phyloP scores from a whole-genome alignment of 257 asterid genomes.

The Nyctanthes arbortristis region DNA sequence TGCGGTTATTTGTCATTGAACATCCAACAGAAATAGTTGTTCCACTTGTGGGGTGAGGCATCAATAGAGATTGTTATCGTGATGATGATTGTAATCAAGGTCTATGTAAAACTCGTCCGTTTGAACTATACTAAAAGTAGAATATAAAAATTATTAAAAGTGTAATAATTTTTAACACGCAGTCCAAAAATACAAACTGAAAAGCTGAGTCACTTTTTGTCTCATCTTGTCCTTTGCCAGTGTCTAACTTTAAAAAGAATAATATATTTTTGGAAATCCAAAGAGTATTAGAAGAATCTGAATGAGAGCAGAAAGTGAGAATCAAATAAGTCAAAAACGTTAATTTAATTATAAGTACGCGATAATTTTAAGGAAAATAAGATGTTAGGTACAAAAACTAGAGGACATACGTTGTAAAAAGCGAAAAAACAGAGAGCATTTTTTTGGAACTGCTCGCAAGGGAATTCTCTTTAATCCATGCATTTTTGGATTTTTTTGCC shows the following conservation, averaged over 20 bases:
- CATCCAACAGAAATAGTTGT: no score
- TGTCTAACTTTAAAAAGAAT: conserved; percentile 33
- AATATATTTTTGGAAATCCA: conserved; percentile 33
- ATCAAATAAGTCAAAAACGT: conserved; percentile 37
- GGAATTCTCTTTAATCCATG: conserved; percentile 51
- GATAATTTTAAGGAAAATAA: conserved; percentile 51
- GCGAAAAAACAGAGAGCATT: conserved; percentile 26
- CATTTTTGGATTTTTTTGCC: conserved; percentile 18
- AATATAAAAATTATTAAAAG: no score
- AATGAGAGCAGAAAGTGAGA: conserved; percentile 46
- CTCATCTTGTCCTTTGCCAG: conserved; percentile 45
- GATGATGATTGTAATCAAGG: no score
- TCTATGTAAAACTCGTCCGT: no score
- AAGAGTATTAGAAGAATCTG: conserved; percentile 55
- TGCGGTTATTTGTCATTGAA: no score
- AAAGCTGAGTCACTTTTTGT: conserved; percentile 41
- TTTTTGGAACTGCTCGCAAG: conserved; percentile 43
- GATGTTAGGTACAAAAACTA: conserved; percentile 51
- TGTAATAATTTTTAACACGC: not conserved
- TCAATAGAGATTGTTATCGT: no score
- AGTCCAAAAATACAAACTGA: conserved; percentile 34
- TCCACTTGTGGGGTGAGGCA: no score
- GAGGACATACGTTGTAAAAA: conserved; percentile 39
- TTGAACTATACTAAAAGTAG: no score
- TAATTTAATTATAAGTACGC: conserved; percentile 30